Evolutionary conservation across 148 eudicot species (phyloP), one percentile per base, ranked within the genome.

Genomic region (Gaultheria prostrata): DNA sequence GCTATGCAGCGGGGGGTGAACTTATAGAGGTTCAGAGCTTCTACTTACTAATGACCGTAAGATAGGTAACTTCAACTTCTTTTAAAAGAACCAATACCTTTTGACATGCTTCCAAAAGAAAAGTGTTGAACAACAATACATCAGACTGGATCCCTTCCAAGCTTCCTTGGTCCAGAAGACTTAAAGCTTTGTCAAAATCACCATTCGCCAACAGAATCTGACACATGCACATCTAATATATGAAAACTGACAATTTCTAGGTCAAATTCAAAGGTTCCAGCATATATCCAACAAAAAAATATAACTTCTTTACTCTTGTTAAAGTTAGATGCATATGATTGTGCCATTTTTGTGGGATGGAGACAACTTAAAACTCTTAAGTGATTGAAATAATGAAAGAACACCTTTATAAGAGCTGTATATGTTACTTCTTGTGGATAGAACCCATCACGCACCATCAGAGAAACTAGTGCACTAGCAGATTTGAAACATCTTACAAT

Each of bases 381-480:
- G 43, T 39, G 43, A 39, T 3, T 39, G 43, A 39, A 39, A 39
- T 3, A 39, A 39, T 4, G 43, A 8, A 85, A 71, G 63, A 51
- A 75, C 87, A 96, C 98, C 98, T 94, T 93, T 59, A 90, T 86
- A 72, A 96, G 90, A 82, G 88, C 85, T 24, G 95, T 93, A 80
- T 91, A 96, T 59, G 93, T 90, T 49, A 85, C 70, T 32, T 81
- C 83, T 82, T 87, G 83, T 13, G 89, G 90, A 85, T 28, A 65
- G 82, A 87, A 93, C 45, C 98, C 98, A 79, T 88, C 84, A 51
- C 94, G 95, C 71, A 94, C 21, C 97, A 96, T 96, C 94, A 89
- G 26, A 26, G 97, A 92, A 71, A 93, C 77, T 74, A 94, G 72
- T 24, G 92, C 91, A 77, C 85, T 84, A 73, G 98, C 98, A 86